Base-by-base conservation (phyloP, 148 eudicot species). In the Fagopyrum esculentum region DNA sequence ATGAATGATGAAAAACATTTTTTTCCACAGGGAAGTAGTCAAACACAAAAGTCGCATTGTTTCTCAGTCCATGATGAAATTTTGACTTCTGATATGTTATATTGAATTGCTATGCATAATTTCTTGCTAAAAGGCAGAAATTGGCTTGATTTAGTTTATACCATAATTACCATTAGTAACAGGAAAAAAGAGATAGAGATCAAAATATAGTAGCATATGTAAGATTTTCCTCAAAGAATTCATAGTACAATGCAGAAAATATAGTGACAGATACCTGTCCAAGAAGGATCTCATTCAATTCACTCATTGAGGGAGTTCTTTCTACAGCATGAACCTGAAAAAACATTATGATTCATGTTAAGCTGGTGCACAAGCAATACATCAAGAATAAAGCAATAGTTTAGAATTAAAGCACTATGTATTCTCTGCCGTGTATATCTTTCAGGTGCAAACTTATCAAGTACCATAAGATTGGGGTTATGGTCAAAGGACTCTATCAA, bases 231-330 rank as follows among this genome's bases (percentile, higher is more conserved):
- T 4, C 69, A 63, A 6, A 30, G n/a, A 35, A 63, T 35, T 63
- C 69, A 30, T 63, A 63, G 69, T 35, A 35, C 69, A 4, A 4
- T 35, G 71, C 17, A 66, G 46, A 66, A 13, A 66, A 66, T 60
- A 63, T 5, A 8, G 15, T 40, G 47, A 35, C 63, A 69, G 46
- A 29, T 86, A 95, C 98, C 98, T 95, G 98, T 70, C 97, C 98
- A 74, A 95, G 85, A 78, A 95, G 91, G 83, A 95, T 90, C 79
- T 95, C 96, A 79, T 89, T 92, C 82, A 95, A 79, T 86, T 92
- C 97, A 75, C 97, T 95, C 98, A 95, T 92, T 73, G 98, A 95
- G 75, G 97, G 89, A 78, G 91, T 92, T 86, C 82, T 95, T 81
- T 95, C 96, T 80, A 95, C 81, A 54, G 92, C 89, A 81, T 90